Evolutionary conservation across 2,329 filamentous ascomycete species (phyloP), one percentile per base, ranked within the genome.

Genomic region (Sporothrix euskadiensis): DNA sequence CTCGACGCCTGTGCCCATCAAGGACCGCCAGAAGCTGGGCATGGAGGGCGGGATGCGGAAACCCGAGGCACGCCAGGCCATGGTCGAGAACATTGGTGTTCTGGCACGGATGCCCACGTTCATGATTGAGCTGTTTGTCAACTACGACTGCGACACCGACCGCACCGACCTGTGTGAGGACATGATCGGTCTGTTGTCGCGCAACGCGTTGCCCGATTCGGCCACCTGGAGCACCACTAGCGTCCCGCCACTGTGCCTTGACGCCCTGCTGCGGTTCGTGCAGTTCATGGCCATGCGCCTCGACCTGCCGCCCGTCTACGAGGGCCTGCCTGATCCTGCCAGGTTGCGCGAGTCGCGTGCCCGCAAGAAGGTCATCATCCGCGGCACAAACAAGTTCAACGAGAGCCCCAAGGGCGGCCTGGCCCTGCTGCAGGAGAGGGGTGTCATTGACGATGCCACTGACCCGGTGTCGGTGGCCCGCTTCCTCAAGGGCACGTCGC

Each of bases 221-320:
- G 96, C 95, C 6, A 98, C 94, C 6, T 99, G 96, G 96, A 99
- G 97, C 81, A 99, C 96, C 12, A 98, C 95, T 5, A 99, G 97
- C 80, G 97, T 99, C 0, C 96, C 96, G 19, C 96, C 96, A 0
- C 84, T 99, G 2, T 99, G 96, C 78, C 85, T 99, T 30, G 96
- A 99, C 82, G 94, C 96, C 10, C 85, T 99, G 12, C 85, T 99
- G 32, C 91, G 94, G 19, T 98, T 94, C 78, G 89, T 99, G 47
- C 94, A 98, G 79, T 97, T 94, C 76, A 91, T 99, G 76, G 92
- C 94, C 0, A 94, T 97, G 80, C 89, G 96, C 72, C 83, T 98
- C 22, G 89, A 97, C 69, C 89, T 96, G 71, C 84, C 89, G 35
- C 89, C 92, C 0, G 80, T 83, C 1, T 84, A 83, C 12, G 89